Conservation (phyloP, 2,329 filamentous ascomycete genomes). For the Fusarium beomiforme region DNA sequence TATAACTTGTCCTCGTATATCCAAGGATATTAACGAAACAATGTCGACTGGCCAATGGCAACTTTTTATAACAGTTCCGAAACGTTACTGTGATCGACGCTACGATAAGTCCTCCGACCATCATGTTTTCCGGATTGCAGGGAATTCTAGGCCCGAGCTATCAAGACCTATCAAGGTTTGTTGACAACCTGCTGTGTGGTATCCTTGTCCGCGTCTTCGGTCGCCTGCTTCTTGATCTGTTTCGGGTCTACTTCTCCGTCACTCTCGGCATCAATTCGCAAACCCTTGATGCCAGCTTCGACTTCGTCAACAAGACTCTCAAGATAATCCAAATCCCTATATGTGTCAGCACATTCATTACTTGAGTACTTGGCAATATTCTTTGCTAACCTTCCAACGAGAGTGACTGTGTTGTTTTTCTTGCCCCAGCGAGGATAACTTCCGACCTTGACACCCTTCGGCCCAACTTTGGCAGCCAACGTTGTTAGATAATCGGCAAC, state of each 20-base stretch:
- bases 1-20: slow-evolving; percentile 27
- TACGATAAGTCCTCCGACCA: slow-evolving; percentile 4
- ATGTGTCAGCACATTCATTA: slow-evolving; percentile 39
- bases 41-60: slow-evolving; percentile 13
- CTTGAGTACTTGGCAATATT: neutral
- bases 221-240: slow-evolving; percentile 28
- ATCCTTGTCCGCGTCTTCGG: slow-evolving; percentile 19
- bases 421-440: slow-evolving; percentile 95
- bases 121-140: neutral
- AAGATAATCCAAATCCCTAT: slow-evolving; percentile 77
- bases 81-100: slow-evolving; percentile 3
- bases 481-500: slow-evolving; percentile 86
- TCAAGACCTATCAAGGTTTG: slow-evolving; percentile 19
- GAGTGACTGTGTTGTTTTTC: slow-evolving; percentile 86
- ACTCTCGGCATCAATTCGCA: slow-evolving; percentile 74
- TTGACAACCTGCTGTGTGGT: slow-evolving; percentile 11
- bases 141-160: neutral
- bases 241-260: slow-evolving; percentile 70
- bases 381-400: slow-evolving; percentile 71
- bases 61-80: neutral
- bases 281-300: slow-evolving; percentile 78
- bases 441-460: slow-evolving; percentile 88
- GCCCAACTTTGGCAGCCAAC: slow-evolving; percentile 76
- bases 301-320: slow-evolving; percentile 84
- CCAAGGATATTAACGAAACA: slow-evolving; percentile 22